A percentile compares a stretch with the other conserved stretches of the same genome.
Evolutionary conservation across 202 grass and related monocot species (phyloP).

Genomic region (Alloteropsis angusta): DNA sequence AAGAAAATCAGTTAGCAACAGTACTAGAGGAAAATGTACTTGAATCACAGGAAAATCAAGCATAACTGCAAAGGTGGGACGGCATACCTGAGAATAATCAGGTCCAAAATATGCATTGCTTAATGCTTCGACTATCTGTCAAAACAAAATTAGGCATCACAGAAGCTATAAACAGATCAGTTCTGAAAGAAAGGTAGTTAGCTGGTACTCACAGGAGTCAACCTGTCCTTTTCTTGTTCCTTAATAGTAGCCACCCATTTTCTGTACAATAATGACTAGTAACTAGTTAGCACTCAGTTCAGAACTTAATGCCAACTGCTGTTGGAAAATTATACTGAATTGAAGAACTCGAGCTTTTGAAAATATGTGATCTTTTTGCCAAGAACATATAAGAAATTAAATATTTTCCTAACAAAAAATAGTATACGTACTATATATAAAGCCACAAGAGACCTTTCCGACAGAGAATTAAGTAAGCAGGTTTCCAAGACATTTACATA

Average conservation of each 20-base stretch:
- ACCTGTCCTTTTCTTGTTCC: constrained; percentile 81
- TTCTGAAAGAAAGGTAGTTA: constrained; percentile 14
- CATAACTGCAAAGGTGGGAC: neutral
- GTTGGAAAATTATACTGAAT: neutral
- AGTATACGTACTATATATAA: neutral
- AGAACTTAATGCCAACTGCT: neutral
- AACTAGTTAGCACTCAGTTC: neutral
- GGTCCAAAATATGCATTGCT: constrained; percentile 92
- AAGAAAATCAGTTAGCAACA: neutral
- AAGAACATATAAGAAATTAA: neutral
- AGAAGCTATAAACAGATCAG: neutral
- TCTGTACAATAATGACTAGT: constrained; percentile 37
- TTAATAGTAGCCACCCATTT: constrained; percentile 87
- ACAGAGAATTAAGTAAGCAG: neutral
- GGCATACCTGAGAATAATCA: constrained; percentile 85
- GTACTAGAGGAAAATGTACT: constrained; percentile 3
- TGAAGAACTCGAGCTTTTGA: neutral
- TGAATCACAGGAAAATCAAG: constrained; percentile 10
- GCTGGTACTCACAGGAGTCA: constrained; percentile 66
- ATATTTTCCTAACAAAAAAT: constrained; percentile 7
- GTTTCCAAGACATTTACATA: neutral
- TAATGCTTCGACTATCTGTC: constrained; percentile 92
- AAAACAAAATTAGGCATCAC: constrained; percentile 28
- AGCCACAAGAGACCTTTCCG: neutral
- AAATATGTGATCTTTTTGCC: neutral